These are phyloP conservation scores for Rhodosporidiobolus sp. DNA, from an alignment of 768 basidiomycete species.

Conservation along the genomic window DNA sequence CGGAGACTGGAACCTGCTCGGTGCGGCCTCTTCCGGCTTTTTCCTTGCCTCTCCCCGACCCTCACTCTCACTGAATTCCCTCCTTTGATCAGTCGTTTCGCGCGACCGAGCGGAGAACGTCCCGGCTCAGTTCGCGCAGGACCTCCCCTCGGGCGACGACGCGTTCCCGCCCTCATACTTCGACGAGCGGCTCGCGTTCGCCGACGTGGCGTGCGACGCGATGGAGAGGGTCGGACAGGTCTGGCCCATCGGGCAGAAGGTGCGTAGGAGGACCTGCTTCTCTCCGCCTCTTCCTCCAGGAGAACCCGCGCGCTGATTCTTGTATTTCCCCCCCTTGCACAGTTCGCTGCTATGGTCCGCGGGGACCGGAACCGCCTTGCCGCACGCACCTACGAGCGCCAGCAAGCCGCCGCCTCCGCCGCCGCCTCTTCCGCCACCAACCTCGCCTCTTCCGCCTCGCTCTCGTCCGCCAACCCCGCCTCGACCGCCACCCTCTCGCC, in stretches of 20 bases:
- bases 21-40: constrained; percentile 20
- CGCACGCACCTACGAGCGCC: constrained; percentile 7
- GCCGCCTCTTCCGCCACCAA: not conserved
- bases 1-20: constrained; percentile 32
- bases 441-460: too few species aligned
- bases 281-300: not conserved
- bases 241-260: constrained; percentile 29
- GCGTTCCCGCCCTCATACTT: constrained; percentile 24
- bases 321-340: not conserved
- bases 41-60: too few species aligned
- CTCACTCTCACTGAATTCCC: not conserved
- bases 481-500: too few species aligned
- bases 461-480: too few species aligned
- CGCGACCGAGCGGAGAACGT: constrained; percentile 34
- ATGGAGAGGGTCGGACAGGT: constrained; percentile 28
- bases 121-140: constrained; percentile 1
- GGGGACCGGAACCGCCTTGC: constrained; percentile 21
- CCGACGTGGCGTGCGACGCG: constrained; percentile 31
- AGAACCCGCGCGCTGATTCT: too few species aligned
- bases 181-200: constrained; percentile 18
- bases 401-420: constrained; percentile 1
- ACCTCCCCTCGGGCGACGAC: constrained; percentile 32
- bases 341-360: constrained; percentile 31
- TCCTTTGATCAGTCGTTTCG: not conserved
- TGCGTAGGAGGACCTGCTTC: not conserved